phyloP scores from a whole-genome alignment of 495 filamentous ascomycete genomes.

The Tuber calosporum region DNA sequence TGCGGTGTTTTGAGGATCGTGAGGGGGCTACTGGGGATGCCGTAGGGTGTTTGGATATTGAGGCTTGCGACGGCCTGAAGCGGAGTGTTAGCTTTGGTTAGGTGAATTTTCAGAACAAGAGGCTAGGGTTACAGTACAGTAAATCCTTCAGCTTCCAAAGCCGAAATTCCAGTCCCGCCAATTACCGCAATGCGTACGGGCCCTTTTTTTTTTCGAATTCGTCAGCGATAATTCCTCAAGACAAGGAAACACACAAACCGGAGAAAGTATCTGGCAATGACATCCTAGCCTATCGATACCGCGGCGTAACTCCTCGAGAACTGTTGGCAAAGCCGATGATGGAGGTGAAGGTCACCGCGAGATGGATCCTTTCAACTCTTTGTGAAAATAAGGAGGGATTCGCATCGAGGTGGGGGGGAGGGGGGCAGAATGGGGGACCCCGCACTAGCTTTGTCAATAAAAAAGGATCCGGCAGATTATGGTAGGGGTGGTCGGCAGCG shows the following conservation, averaged over 20 bases:
- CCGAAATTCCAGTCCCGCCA: constrained; percentile 81
- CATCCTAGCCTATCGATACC: constrained; percentile 17
- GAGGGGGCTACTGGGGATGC: constrained; percentile 80
- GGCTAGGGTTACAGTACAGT: constrained; percentile 37
- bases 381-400: neutral
- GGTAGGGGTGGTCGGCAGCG: neutral
- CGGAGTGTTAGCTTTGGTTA: neutral
- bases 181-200: constrained; percentile 89
- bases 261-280: constrained; percentile 24
- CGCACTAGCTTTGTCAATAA: neutral
- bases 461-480: neutral
- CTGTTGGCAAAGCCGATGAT: neutral
- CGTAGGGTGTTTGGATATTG: constrained; percentile 77
- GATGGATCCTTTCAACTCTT: neutral
- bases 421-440: neutral
- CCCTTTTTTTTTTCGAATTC: constrained; percentile 46
- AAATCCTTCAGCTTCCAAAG: constrained; percentile 62
- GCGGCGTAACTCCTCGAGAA: neutral
- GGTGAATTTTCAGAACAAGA: neutral
- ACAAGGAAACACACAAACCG: constrained; percentile 9
- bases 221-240: neutral
- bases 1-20: constrained; percentile 74
- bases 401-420: neutral
- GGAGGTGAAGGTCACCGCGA: neutral
- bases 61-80: constrained; percentile 63